These are phyloP conservation scores for Yarrowia sp. DNA, from an alignment of 805 yeast genomes.

Conservation along the genomic window DNA sequence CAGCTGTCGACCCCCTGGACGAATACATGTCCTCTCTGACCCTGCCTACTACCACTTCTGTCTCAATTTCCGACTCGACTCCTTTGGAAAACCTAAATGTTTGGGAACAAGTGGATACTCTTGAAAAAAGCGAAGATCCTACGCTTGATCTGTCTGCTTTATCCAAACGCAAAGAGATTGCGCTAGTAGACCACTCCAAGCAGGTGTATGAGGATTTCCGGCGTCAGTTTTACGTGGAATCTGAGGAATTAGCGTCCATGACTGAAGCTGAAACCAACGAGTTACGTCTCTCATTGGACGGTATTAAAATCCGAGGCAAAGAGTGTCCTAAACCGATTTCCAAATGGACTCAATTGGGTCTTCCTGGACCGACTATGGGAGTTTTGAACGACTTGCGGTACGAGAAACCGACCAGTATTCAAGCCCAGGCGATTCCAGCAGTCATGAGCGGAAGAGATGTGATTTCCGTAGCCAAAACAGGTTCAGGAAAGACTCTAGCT, in stretches of 20 bases:
- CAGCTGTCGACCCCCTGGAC: constrained; percentile 56
- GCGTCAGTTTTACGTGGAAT: constrained; percentile 68
- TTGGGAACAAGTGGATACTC: constrained; percentile 45
- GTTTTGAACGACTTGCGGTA: constrained; percentile 62
- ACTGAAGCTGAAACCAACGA: constrained; percentile 63
- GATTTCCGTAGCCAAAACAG: constrained; percentile 94
- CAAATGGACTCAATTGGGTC: constrained; percentile 83
- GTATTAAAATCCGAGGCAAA: constrained; percentile 69
- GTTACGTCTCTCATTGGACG: constrained; percentile 62
- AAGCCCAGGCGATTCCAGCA: constrained; percentile 88
- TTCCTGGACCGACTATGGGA: constrained; percentile 64
- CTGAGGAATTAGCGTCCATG: constrained; percentile 59
- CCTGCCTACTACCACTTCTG: constrained; percentile 37
- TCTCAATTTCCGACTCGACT: constrained; percentile 40
- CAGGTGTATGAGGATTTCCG: constrained; percentile 61
- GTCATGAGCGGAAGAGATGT: constrained; percentile 89
- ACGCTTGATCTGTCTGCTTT: constrained; percentile 49
- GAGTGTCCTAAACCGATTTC: constrained; percentile 68
- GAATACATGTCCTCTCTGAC: constrained; percentile 52
- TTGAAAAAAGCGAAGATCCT: constrained; percentile 46
- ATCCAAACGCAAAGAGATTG: constrained; percentile 57
- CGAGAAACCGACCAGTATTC: constrained; percentile 81
- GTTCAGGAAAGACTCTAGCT: constrained; percentile 94
- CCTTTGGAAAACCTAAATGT: constrained; percentile 39
- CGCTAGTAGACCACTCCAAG: constrained; percentile 56